phyloP scores from a whole-genome alignment of 2,329 filamentous ascomycete genomes.

The Metarhizium anisopliae region DNA sequence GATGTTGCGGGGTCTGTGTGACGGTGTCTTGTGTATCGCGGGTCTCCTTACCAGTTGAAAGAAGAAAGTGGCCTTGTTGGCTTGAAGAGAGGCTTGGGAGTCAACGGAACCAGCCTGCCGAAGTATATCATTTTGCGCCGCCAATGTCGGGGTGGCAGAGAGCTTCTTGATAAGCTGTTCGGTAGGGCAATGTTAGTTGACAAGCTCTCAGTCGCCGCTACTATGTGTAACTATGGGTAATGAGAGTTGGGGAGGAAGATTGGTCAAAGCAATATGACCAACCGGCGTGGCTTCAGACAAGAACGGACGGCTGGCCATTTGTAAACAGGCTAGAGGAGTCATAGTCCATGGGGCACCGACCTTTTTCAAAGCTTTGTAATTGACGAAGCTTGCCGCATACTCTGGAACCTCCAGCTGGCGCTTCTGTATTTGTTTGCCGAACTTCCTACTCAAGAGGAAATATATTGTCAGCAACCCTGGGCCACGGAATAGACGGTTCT shows the following conservation, averaged over 20 bases:
- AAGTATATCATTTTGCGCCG: slow-evolving; percentile 59
- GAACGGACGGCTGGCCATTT: background rate
- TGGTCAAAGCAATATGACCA: background rate
- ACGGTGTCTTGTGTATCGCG: background rate
- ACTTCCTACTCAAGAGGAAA: slow-evolving; percentile 62
- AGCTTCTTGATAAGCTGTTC: slow-evolving; percentile 93
- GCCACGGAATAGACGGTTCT: background rate
- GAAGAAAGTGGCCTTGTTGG: slow-evolving; percentile 98
- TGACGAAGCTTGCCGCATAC: slow-evolving; percentile 98
- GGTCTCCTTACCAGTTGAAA: slow-evolving; percentile 70
- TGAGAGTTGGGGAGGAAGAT: background rate
- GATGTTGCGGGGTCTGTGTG: background rate
- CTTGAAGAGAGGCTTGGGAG: slow-evolving; percentile 82
- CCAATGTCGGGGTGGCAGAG: slow-evolving; percentile 79
- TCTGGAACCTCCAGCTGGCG: slow-evolving; percentile 97
- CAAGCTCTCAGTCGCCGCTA: background rate
- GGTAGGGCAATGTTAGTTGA: background rate
- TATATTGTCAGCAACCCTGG: slow-evolving; percentile 4
- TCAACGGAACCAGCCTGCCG: slow-evolving; percentile 46
- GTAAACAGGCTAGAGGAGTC: background rate
- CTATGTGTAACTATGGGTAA: background rate
- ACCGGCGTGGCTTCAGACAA: background rate
- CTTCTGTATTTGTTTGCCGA: slow-evolving; percentile 99
- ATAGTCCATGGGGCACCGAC: slow-evolving; percentile 33
- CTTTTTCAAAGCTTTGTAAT: slow-evolving; percentile 99